phyloP scores from a whole-genome alignment of 495 filamentous ascomycete genomes.

The Trypethelium eluteriae region DNA sequence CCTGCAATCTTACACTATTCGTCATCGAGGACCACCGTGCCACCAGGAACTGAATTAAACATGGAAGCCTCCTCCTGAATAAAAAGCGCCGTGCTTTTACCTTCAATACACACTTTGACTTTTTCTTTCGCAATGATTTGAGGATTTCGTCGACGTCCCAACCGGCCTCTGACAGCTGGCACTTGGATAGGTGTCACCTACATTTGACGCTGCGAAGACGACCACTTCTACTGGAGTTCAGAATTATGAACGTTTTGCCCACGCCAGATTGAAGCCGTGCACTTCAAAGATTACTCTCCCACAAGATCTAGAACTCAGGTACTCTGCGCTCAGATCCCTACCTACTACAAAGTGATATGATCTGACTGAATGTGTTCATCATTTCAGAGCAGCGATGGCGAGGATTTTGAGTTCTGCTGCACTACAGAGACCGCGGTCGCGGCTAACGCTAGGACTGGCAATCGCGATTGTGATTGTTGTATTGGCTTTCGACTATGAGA shows the following conservation, averaged over 20 bases:
- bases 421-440: neutral
- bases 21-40: neutral
- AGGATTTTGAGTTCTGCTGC: neutral
- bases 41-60: neutral
- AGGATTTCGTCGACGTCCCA: no score
- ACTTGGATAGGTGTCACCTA: no score
- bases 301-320: no score
- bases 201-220: neutral
- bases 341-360: no score
- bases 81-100: neutral
- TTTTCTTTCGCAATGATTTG: no score
- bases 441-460: neutral
- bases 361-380: neutral
- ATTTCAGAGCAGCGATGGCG: neutral
- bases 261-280: no score
- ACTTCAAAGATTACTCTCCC: no score
- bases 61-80: neutral
- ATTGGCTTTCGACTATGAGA: neutral
- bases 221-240: neutral
- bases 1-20: neutral
- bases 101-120: no score
- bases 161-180: no score
- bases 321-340: no score
- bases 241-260: no score
- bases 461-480: neutral